Conservation (phyloP, 345 rosid species). For the Sapria himalayana region DNA sequence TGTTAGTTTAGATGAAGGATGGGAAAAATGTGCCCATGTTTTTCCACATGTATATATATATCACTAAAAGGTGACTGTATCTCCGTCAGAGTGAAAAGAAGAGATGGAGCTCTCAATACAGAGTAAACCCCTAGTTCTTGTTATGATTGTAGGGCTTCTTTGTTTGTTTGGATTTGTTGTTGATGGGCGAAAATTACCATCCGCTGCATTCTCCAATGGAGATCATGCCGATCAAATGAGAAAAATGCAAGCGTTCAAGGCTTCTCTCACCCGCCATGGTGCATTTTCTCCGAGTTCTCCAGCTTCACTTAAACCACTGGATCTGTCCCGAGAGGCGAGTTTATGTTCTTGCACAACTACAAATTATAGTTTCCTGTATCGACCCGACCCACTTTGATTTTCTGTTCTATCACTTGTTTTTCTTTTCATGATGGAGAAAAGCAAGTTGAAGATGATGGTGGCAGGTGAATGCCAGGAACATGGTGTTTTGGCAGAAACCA, state of each 20-base stretch:
- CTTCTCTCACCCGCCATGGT: conserved; percentile 22
- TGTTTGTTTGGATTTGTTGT: conserved; percentile 8
- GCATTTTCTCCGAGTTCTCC: conserved; percentile 10
- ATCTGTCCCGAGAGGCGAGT: conserved; percentile 25
- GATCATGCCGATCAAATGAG: conserved; percentile 13
- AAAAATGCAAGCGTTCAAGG: conserved; percentile 27
- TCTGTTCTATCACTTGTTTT: too few species aligned
- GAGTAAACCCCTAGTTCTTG: neutral
- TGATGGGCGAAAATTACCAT: conserved; percentile 4
- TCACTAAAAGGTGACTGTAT: too few species aligned
- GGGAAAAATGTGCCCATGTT: too few species aligned
- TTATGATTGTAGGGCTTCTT: conserved; percentile 2
- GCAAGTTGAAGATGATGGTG: too few species aligned
- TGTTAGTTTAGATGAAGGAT: too few species aligned
- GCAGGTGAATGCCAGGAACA: too few species aligned
- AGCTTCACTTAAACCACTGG: conserved; percentile 17
- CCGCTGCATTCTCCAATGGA: neutral
- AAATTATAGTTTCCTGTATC: neutral
- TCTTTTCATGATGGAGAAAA: too few species aligned
- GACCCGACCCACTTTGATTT: neutral
- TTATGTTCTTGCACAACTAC: neutral
- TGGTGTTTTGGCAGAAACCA: too few species aligned
- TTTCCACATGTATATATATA: too few species aligned
- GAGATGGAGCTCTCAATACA: too few species aligned
- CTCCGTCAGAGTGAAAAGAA: too few species aligned